Percentiles rank a stretch among this genome's conserved stretches.
These are phyloP conservation scores for Paramecium primaurelia DNA, from an alignment of 73 alveolate species.

Conservation along the genomic window DNA sequence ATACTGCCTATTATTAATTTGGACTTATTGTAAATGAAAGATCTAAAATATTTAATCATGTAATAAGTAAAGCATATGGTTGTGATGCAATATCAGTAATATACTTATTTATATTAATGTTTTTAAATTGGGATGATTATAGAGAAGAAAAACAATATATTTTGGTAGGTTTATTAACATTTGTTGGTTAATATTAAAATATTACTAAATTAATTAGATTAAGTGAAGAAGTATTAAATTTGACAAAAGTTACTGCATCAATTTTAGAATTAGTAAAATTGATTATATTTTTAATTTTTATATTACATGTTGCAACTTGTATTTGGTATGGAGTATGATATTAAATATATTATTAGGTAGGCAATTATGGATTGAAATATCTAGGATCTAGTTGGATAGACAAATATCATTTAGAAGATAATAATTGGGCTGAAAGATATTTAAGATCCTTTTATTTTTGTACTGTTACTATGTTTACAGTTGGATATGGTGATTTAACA, in stretches of 20 bases:
- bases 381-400: conserved; percentile 1
- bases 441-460: conserved; percentile 19
- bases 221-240: conserved; percentile 9
- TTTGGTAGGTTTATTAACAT: not conserved
- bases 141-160: not conserved
- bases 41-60: conserved; percentile 28
- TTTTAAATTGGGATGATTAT: not conserved
- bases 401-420: not conserved
- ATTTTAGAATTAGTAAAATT: not conserved
- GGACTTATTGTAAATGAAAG: conserved; percentile 17
- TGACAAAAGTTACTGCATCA: not conserved
- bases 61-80: not conserved
- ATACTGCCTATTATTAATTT: conserved; percentile 27
- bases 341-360: not conserved
- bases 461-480: conserved; percentile 44
- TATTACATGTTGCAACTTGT: conserved; percentile 3
- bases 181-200: not conserved
- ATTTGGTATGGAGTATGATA: conserved; percentile 21
- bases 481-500: conserved; percentile 52
- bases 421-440: conserved; percentile 23
- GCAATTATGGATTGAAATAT: not conserved
- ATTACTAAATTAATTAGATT: conserved; percentile 1
- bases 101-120: not conserved
- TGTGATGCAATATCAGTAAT: not conserved
- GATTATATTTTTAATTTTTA: not conserved